Base-by-base conservation (phyloP, 208 protist genomes). In the Trypanosoma mega region DNA sequence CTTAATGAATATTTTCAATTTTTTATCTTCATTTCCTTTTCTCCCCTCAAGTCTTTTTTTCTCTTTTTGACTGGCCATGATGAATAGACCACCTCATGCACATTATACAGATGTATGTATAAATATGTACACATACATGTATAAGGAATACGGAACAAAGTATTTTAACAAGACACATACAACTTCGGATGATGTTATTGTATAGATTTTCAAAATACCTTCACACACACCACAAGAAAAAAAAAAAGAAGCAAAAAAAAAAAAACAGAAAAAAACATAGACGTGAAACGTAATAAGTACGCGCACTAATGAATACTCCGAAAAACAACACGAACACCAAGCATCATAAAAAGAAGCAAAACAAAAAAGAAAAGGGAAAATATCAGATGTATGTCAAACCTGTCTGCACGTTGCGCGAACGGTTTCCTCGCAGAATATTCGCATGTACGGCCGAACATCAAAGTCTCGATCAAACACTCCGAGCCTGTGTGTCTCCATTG, bases 401-500 rank as follows among this genome's bases (percentile, higher is more conserved):
- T 68, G 57, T 18, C 73, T 49, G 41, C 87, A 92, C 4, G 81
- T 92, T 5, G 75, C 76, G 18, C 78, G 74, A 3, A 91, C 67
- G 11, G 78, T 79, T 58, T 92, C 82, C 49, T 82, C 74, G 59
- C 82, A 89, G 51, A 94, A 90, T 41, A 92, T 66, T 30, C 69
- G 72, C 50, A 90, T 49, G 68, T 89, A 85, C 47, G 68, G 56
- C 37, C 39, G 67, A n/a, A 94, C 69, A 14, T 72, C 74, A 56
- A 85, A 88, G 31, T 94, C 82, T 9, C 58, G 41, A 47, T 90
- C 82, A 44, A 82, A 63, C 29, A 80, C 29, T 20, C 58, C 47
- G 49, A 88, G 67, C 2, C 84, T 79, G 34, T 72, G 55, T 23
- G 59, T 69, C 50, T 94, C 87, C 12, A 94, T 55, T 12, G 63